Evolutionary conservation across 2,329 filamentous ascomycete species (phyloP), one percentile per base, ranked within the genome.

Genomic region (Monosporascus sp.): DNA sequence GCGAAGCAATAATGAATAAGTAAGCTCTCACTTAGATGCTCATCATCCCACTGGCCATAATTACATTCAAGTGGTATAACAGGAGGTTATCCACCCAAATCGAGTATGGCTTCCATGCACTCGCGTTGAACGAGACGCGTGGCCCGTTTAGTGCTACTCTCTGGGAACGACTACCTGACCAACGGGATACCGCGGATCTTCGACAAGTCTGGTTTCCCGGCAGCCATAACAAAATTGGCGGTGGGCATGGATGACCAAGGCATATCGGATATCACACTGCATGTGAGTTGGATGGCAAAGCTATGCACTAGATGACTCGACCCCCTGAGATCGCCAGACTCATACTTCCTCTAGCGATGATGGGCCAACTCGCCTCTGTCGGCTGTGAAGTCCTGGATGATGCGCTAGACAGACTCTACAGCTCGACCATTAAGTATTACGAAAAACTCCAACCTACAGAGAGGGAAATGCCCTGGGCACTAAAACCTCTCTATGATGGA

Each of bases 191-290:
- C 22, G 76, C 75, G 2, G 71, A 79, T 54, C 67, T 79, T 45
- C 70, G 75, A 27, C 77, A 79, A 56, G 75, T 78, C 14, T 86
- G 84, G 84, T 91, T 91, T 62, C 84, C 87, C 0, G 87, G 87
- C 7, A 82, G 80, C 49, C 88, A 91, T 64, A 82, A 77, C 11
- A 87, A 89, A 60, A 82, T 88, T 47, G 87, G 87, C 5, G 87
- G 87, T 35, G 86, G 86, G 87, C 2, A 87, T 81, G 81, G 65
- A 69, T 5, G 78, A 81, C 48, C 73, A 79, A 55, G 75, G 75
- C 17, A 58, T 71, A 14, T 65, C 68, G 49, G 63, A 71, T 53
- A 68, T 68, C 54, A 63, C 70, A 7, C 63, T 54, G 69, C 69
- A 9, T 71, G 68, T 68, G 38, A 57, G 67, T 65, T 45, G 19